Percentiles rank a stretch among this genome's conserved stretches.
These are phyloP conservation scores for Euphrasia confusa DNA, from an alignment of 257 asterid genomes.

Conservation along the genomic window DNA sequence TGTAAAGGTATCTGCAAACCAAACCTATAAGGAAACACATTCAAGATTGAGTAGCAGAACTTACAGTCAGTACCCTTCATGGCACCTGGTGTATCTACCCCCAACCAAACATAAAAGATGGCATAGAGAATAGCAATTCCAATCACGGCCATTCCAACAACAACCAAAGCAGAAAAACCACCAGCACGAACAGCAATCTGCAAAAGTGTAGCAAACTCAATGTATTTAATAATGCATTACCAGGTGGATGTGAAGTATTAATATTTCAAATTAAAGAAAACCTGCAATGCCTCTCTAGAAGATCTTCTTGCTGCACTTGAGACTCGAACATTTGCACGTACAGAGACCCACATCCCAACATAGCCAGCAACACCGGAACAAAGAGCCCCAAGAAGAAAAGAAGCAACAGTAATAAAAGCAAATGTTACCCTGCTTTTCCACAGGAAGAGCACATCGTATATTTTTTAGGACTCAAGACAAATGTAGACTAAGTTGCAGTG, in stretches of 20 bases:
- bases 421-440: constrained; percentile 59
- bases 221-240: constrained; percentile 20
- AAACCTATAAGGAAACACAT: constrained; percentile 7
- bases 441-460: constrained; percentile 18
- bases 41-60: constrained; percentile 32
- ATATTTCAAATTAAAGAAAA: constrained; percentile 28
- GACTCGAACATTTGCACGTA: constrained; percentile 97
- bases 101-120: constrained; percentile 80
- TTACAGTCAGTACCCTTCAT: constrained; percentile 91
- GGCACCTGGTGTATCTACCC: constrained; percentile 80
- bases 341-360: constrained; percentile 99
- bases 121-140: constrained; percentile 91
- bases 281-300: constrained; percentile 97
- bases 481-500: constrained; percentile 12
- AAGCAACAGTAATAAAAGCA: constrained; percentile 83
- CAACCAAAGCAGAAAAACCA: constrained; percentile 95
- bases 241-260: constrained; percentile 14
- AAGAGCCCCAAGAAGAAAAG: constrained; percentile 93
- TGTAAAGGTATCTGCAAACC: constrained; percentile 1
- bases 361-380: constrained; percentile 99
- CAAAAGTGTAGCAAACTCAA: constrained; percentile 28
- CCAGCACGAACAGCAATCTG: constrained; percentile 99
- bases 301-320: constrained; percentile 99
- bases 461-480: not conserved
- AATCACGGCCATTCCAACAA: constrained; percentile 95